These are phyloP conservation scores for Ceratocystis smalleyi DNA, from an alignment of 2,329 filamentous ascomycete genomes.

Conservation along the genomic window DNA sequence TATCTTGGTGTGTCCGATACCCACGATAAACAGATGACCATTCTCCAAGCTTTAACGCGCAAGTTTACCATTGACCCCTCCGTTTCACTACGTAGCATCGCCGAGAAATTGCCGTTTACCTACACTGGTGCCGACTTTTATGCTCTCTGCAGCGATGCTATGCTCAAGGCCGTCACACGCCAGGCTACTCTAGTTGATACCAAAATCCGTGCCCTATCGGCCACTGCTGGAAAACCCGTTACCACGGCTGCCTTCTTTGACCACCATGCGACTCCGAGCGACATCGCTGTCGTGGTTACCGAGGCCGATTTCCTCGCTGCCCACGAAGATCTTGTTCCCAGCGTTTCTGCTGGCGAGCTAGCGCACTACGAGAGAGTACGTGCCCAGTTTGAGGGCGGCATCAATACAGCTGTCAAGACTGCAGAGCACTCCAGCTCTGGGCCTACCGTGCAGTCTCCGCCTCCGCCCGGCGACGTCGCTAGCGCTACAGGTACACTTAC, in stretches of 20 bases:
- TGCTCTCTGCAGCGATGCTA: constrained; percentile 89
- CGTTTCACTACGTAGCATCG: constrained; percentile 59
- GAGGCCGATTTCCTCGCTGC: constrained; percentile 79
- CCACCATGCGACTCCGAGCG: constrained; percentile 66
- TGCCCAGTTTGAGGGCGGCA: constrained; percentile 57
- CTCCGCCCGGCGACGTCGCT: not conserved
- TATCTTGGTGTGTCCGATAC: constrained; percentile 94
- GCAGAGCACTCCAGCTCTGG: not conserved
- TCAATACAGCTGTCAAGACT: constrained; percentile 22
- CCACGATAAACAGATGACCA: constrained; percentile 88
- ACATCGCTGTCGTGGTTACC: constrained; percentile 73
- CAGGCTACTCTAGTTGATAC: constrained; percentile 71
- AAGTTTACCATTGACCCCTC: constrained; percentile 83
- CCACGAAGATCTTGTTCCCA: constrained; percentile 75
- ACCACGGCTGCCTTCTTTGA: constrained; percentile 94
- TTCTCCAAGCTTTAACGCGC: constrained; percentile 81
- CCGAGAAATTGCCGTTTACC: constrained; percentile 71
- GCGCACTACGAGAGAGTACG: constrained; percentile 80
- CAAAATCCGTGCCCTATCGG: constrained; percentile 59
- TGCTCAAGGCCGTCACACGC: constrained; percentile 95
- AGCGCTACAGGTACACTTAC: not conserved
- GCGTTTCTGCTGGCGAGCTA: constrained; percentile 81
- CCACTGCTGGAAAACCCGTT: constrained; percentile 36
- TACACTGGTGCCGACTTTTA: constrained; percentile 98
- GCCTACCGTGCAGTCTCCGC: not conserved